phyloP scores from a whole-genome alignment of 2,329 filamentous ascomycete species.

The Coniochaeta sp. region DNA sequence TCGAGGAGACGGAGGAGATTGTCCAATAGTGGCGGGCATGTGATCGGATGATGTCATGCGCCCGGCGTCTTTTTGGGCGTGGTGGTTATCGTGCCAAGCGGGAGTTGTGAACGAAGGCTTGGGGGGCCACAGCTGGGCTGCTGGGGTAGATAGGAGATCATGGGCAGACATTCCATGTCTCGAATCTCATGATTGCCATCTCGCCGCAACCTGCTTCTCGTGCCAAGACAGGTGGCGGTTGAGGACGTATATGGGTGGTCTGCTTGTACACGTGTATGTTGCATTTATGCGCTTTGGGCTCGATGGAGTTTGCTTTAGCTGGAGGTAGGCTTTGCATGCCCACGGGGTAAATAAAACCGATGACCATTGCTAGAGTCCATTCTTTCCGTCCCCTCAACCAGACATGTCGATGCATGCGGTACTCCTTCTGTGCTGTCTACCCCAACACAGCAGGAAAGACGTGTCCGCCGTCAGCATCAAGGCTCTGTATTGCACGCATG shows the following conservation, averaged over 20 bases:
- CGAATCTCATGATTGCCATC: not conserved
- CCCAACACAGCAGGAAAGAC: too few species aligned
- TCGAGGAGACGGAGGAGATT: constrained; percentile 80
- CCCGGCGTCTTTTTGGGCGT: not conserved
- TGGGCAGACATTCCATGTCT: too few species aligned
- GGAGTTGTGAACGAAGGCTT: not conserved
- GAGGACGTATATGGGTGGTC: not conserved
- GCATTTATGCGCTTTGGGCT: not conserved
- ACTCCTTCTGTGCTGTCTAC: too few species aligned
- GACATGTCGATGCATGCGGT: too few species aligned
- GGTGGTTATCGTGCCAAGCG: not conserved
- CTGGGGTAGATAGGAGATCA: too few species aligned
- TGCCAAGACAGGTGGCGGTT: not conserved
- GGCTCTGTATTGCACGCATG: too few species aligned
- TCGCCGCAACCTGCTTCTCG: not conserved
- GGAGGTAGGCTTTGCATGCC: not conserved
- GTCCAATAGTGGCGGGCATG: constrained; percentile 25
- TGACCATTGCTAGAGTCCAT: not conserved
- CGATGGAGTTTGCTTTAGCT: not conserved
- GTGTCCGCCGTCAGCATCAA: too few species aligned
- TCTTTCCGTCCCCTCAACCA: too few species aligned
- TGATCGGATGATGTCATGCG: too few species aligned
- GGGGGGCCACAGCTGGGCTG: too few species aligned
- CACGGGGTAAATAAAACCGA: not conserved
- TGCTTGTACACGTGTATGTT: not conserved